Evolutionary conservation across 805 yeast species (phyloP), one percentile per base, ranked within the genome.

Genomic region (Saturnispora quitensis): DNA sequence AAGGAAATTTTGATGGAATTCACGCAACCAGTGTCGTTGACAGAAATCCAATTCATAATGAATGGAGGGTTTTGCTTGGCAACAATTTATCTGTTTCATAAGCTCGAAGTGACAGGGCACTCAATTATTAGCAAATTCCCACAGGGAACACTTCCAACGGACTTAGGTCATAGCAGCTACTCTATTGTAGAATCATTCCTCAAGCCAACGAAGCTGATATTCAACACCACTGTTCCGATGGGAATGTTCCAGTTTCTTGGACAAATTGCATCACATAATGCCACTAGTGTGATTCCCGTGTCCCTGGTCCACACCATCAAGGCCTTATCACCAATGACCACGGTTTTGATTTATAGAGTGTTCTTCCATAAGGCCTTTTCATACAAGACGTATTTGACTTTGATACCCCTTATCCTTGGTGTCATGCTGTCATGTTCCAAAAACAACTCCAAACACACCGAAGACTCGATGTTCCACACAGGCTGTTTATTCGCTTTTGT

Each of bases 271-370:
- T 80, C 95, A 7, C 97, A 90, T 65, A 86, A 86, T 63, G 91
- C 98, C n/a, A 89, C 97, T 2, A 78, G 90, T 2, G 67, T 86
- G 55, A 87, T 93, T 48, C 97, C 97, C 0, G 97, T 93, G n/a
- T 86, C 97, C 5, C 70, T 90, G 57, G 97, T 93, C 20, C 97
- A 91, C 66, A 89, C 97, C 8, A 82, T 91, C 59, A 93, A 93
- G 70, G 93, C 97, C 2, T 72, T 91, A 38, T 84, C 95, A 33
- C 99, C 99, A 2, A 73, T 91, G 25, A 78, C 88, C 47, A 91
- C 98, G 0, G 97, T 93, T 12, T 66, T 80, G 31, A 86, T 87
- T 43, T 89, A 89, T 68, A 74, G 86, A 57, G 54, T 82, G 12
- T 50, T 84, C 38, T 85, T 84, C 62, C 72, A 75, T 31, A 76